Evolutionary conservation across 108 stramenopile genomes (phyloP), one percentile per base, ranked within the genome.

Genomic region (Nitzschia inconspicua): DNA sequence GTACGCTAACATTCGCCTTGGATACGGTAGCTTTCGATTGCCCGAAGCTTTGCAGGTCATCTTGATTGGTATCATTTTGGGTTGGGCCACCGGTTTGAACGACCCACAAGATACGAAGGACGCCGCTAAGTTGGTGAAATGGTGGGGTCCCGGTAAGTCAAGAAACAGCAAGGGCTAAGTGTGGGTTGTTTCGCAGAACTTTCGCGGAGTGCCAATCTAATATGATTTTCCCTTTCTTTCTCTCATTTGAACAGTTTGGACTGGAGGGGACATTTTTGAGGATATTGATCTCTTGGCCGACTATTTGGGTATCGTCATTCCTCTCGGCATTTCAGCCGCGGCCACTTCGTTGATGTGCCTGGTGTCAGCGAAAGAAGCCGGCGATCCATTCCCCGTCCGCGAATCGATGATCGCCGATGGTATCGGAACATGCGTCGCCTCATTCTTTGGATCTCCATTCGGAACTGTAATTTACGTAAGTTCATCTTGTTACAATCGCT

Each of bases 371-470:
- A 53, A 77, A 49, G 55, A 75, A 30, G 81, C 84, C n/a, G 84
- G 84, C 44, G 76, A 81, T 34, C 74, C 65, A 2, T 84, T 67
- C 65, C 75, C 78, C 28, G 66, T 87, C 26, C 66, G 63, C 1
- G 86, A 83, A 57, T 72, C 76, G 8, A 80, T 87, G 83, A 63
- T 82, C 48, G 36, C 43, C 10, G 86, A 87, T 65, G 86, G 86
- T 26, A 53, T 84, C 40, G 86, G 86, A 43, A 87, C 86, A 22
- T 43, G 74, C 18, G 62, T 84, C 66, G 73, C 50, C 31, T 52
- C 79, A 16, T 54, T 82, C 37, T 76, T 87, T 22, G 86, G 86
- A 18, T 66, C 51, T 35, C 80, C 80, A 5, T 87, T 82, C 57
- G 82, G 82, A 40, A 84, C 83, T 25, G 78, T 79, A 36, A 59